Conservation (phyloP, 2,329 filamentous ascomycete species). For the Aspergillus oerlinghausenensis region DNA sequence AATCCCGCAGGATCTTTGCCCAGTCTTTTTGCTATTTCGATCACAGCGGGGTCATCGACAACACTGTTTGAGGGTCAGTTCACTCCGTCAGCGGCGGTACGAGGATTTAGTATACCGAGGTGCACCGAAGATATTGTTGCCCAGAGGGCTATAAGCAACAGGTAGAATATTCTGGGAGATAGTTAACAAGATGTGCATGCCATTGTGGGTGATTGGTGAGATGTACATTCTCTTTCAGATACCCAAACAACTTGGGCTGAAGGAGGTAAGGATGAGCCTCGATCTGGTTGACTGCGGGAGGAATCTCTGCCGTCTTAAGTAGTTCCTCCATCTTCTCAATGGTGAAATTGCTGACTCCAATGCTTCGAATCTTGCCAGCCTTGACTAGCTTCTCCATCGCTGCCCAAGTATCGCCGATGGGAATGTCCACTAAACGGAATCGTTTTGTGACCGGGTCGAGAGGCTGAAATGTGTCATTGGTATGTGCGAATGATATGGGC, state of each 20-base stretch:
- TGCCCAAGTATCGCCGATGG: constrained; percentile 32
- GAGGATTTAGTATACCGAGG: constrained; percentile 20
- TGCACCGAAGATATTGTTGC: constrained; percentile 39
- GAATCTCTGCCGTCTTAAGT: constrained; percentile 43
- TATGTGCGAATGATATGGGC: constrained; percentile 28
- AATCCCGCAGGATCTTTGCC: constrained; percentile 55
- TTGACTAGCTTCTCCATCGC: constrained; percentile 32
- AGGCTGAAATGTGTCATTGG: constrained; percentile 24
- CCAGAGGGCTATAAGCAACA: constrained; percentile 59
- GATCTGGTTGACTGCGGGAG: constrained; percentile 62
- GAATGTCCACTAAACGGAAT: constrained; percentile 23
- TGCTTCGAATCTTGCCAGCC: constrained; percentile 32
- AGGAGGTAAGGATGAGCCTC: constrained; percentile 64
- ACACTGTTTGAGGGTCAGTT: constrained; percentile 40
- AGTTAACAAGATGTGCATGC: background rate
- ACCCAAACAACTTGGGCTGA: constrained; percentile 50
- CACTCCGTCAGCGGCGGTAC: background rate
- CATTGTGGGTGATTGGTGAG: background rate
- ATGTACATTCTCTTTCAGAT: constrained; percentile 49
- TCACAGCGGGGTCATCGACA: constrained; percentile 55
- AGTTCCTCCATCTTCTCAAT: constrained; percentile 29
- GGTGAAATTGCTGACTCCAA: constrained; percentile 39
- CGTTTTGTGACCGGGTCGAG: constrained; percentile 23
- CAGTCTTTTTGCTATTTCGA: constrained; percentile 59
- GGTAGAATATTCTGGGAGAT: constrained; percentile 41